phyloP scores from a whole-genome alignment of 257 asterid genomes.

The Nicotiana attenuata region DNA sequence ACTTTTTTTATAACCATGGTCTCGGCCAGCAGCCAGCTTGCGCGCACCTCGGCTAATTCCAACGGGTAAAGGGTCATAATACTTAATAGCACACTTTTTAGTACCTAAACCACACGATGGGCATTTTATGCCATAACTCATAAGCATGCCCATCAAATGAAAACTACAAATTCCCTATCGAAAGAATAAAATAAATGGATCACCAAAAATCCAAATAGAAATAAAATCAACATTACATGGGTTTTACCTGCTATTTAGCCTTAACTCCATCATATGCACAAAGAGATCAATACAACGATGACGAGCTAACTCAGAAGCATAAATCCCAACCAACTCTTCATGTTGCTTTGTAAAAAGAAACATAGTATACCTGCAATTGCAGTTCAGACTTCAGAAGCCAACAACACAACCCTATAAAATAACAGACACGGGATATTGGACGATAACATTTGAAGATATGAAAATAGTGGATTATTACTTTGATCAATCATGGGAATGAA shows the following conservation, averaged over 20 bases:
- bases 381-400: constrained; percentile 5
- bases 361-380: constrained; percentile 80
- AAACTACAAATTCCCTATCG: no score
- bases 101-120: no score
- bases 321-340: constrained; percentile 92
- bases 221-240: background rate
- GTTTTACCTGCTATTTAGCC: constrained; percentile 89
- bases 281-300: constrained; percentile 95
- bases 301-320: constrained; percentile 92
- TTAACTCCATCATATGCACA: constrained; percentile 98
- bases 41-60: no score
- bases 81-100: no score
- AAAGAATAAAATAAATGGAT: background rate
- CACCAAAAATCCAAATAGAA: background rate
- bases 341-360: constrained; percentile 82
- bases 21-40: no score
- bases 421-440: background rate
- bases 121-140: no score
- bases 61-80: no score
- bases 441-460: background rate
- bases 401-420: background rate
- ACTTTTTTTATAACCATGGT: no score
- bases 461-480: background rate
- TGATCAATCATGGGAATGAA: background rate
- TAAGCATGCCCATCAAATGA: no score